Conservation (phyloP, 1,284 basidiomycete species). For the Leccinum subrobustum region DNA sequence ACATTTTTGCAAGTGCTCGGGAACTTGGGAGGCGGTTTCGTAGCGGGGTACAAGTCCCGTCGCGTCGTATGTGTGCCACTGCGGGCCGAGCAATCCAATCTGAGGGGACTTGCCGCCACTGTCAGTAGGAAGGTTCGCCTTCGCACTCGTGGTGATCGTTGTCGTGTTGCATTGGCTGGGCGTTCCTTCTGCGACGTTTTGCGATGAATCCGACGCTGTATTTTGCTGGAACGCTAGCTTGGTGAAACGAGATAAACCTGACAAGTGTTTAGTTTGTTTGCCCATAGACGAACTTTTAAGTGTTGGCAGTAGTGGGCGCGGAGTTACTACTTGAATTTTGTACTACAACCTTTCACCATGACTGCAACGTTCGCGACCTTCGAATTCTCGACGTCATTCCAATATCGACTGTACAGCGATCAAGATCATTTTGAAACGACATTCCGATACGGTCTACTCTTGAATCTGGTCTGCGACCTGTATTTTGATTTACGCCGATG, state of each 20-base stretch:
- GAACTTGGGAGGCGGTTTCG: slow-evolving; percentile 61
- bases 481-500: slow-evolving; percentile 15
- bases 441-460: slow-evolving; percentile 2
- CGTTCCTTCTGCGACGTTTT: slow-evolving; percentile 2
- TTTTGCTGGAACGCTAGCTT: slow-evolving; percentile 39
- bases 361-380: background rate
- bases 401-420: background rate
- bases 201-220: slow-evolving; percentile 7
- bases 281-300: slow-evolving; percentile 22
- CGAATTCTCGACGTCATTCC: background rate
- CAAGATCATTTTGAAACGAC: background rate
- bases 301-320: slow-evolving; percentile 1
- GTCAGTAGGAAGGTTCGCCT: background rate
- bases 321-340: slow-evolving; percentile 8
- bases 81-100: background rate
- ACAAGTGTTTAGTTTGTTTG: slow-evolving; percentile 44
- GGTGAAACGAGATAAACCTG: slow-evolving; percentile 52
- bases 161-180: background rate
- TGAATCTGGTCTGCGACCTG: background rate
- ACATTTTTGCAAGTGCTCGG: slow-evolving; percentile 81
- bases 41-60: slow-evolving; percentile 73
- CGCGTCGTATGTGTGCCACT: slow-evolving; percentile 50
- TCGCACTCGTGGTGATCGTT: background rate
- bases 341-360: background rate
- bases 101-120: background rate